Base-by-base conservation (phyloP, 2,329 filamentous ascomycete species). In the Colletotrichum plurivorum region DNA sequence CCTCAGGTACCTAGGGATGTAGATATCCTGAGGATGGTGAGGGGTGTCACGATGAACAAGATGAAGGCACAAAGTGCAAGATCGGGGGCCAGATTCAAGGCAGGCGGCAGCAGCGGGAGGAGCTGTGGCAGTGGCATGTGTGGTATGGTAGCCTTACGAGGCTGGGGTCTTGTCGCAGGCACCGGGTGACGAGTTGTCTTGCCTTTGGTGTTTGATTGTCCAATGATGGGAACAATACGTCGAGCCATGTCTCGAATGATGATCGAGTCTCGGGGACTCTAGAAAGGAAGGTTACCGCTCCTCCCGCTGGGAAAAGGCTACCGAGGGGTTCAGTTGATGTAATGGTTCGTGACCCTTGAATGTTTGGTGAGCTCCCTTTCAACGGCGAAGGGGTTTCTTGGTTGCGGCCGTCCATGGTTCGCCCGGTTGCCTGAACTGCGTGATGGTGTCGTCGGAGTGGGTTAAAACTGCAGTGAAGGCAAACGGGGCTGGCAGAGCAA, bases 381-480 rank as follows among this genome's bases (percentile, higher is more conserved):
- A 65, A 69, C 66, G 62, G 49, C 13, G 53, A 54, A 13, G 27
- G 22, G 43, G 25, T 31, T 39, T 20, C 46, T 16, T 43, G 60
- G 45, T 46, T 16, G 45, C 16, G 16, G 13, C 16, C 16, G 15
- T 16, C 12, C 13, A 46, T 46, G 45, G 45, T 46, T 46, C 15
- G 45, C 45, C 45, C 45, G 16, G 31, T 36, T 36, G 31, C 31
- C 31, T 36, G 8, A 10, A 9, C 10, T 36, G 10, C 3, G 31
- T 49, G 20, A 12, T 49, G 46, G 16, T 49, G 18, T 31, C 39
- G 27, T 59, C n/a, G 4, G 39, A 13, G 5, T 51, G 48, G 18
- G 48, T 45, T 63, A 49, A 59, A n/a, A 27, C 27, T 52, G 59
- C 59, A 68, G 65, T 63, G 65, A 15, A 61, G 16, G 2, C 5